Base-by-base conservation (phyloP, 208 protist species). In the Trypanosoma melophagium region DNA sequence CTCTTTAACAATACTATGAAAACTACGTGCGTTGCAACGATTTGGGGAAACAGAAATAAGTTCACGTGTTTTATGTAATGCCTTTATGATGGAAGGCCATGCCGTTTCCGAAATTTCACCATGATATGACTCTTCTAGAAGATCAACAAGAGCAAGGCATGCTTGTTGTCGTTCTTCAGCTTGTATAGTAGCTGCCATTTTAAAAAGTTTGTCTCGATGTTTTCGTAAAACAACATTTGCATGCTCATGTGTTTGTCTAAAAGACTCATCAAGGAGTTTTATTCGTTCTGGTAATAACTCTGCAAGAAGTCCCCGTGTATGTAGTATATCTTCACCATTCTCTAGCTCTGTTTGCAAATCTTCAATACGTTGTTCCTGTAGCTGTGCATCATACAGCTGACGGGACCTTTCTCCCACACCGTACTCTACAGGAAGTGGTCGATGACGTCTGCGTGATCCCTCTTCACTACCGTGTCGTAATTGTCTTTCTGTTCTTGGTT, bases 331-430 rank as follows among this genome's bases (percentile, higher is more conserved):
- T 19, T 73, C 72, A 0, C 60, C 56, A 51, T 79, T 67, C 25
- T 54, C 49, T 52, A 84, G 35, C 50, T 87, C 76, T 41, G 62
- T 57, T 44, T 80, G 71, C 21, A 89, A 44, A 35, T 86, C 79
- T 8, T 67, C 41, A 1, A 73, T 72, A 4, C 80, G 77, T 12
- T 56, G 50, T 22, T 77, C 35, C 1, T 82, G 53, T 12, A 87
- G 42, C 19, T 77, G 71, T 7, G 79, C 66, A 25, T 83, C 74
- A 41, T 82, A 56, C 24, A 75, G 50, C 13, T 60, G 61, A 17
- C 74, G 67, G 10, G 82, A 66, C 54, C 74, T 72, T 31, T 86
- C 77, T 22, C 83, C 82, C 3, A 92, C 82, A 13, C 83, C 86
- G 24, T 60, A 62, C 22, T 66, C 72, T 17, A 80, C 80, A 42